Evolutionary conservation across 805 yeast genomes (phyloP).

Genomic region (Candida easanensis): DNA sequence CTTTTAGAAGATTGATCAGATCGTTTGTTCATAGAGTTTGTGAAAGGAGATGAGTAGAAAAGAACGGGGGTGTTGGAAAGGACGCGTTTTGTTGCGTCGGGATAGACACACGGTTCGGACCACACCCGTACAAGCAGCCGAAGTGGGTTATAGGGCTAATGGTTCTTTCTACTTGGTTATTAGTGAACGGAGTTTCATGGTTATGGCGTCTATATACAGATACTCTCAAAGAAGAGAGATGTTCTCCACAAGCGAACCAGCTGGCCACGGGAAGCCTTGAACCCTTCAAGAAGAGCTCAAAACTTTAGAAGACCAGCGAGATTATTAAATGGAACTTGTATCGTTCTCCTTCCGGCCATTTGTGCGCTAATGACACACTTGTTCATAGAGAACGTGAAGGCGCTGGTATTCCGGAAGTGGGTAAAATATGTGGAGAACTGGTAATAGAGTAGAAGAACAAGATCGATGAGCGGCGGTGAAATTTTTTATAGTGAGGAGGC

Average conservation of each 20-base stretch:
- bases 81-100: no score
- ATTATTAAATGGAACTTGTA: conserved; percentile 25
- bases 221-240: conserved; percentile 3
- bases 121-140: no score
- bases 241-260: conserved; percentile 32
- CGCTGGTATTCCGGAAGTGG: conserved; percentile 32
- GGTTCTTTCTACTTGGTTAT: no score
- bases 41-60: neutral
- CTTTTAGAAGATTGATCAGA: no score
- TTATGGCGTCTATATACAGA: no score
- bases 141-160: no score
- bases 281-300: neutral
- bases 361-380: conserved; percentile 25
- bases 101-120: no score
- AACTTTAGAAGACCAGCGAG: conserved; percentile 17
- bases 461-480: neutral
- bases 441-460: conserved; percentile 1
- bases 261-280: conserved; percentile 11
- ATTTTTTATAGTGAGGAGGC: neutral
- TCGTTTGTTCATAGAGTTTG: no score
- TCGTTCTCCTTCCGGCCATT: conserved; percentile 31
- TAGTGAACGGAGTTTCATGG: no score
- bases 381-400: conserved; percentile 21
- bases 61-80: neutral
- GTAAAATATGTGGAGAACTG: conserved; percentile 24